Evolutionary conservation across 2,329 filamentous ascomycete species (phyloP).

Genomic region (Colletotrichum sp.): DNA sequence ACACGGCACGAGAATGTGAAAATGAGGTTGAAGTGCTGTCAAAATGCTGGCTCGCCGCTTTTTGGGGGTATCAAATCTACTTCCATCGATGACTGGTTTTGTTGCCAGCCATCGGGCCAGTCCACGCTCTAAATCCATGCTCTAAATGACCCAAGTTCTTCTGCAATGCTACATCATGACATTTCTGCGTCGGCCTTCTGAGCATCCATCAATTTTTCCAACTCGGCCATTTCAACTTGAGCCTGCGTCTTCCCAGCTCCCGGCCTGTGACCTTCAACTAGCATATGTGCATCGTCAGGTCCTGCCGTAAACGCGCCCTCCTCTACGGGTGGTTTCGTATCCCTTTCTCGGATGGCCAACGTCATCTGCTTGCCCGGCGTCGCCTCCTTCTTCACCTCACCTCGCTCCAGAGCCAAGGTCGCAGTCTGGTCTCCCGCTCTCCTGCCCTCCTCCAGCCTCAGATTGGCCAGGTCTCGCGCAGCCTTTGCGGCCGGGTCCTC

Average conservation of each 20-base stretch:
- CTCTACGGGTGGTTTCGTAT: constrained; percentile 35
- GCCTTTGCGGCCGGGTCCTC: constrained; percentile 46
- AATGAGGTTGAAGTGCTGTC: not conserved
- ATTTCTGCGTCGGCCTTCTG: constrained; percentile 22
- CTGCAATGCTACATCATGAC: not conserved
- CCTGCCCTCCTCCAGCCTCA: constrained; percentile 50
- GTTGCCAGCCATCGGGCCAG: not conserved
- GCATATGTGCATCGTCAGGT: constrained; percentile 44
- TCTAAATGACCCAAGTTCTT: not conserved
- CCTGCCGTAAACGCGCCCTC: constrained; percentile 10
- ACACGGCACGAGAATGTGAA: not conserved
- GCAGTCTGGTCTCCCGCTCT: constrained; percentile 42
- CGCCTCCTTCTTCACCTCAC: constrained; percentile 29
- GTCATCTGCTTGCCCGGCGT: constrained; percentile 40
- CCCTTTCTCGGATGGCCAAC: constrained; percentile 59
- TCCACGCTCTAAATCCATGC: not conserved
- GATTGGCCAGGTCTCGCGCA: constrained; percentile 41
- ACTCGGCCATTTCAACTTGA: constrained; percentile 33
- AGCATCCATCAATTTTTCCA: constrained; percentile 19
- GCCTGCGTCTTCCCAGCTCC: constrained; percentile 8
- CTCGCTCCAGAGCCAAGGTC: constrained; percentile 57
- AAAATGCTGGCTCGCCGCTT: not conserved
- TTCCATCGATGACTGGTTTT: not conserved
- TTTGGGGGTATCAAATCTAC: constrained; percentile 17
- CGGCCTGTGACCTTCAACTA: constrained; percentile 55